Conservation (phyloP, 768 basidiomycete species). For the Mycena indigotica region DNA sequence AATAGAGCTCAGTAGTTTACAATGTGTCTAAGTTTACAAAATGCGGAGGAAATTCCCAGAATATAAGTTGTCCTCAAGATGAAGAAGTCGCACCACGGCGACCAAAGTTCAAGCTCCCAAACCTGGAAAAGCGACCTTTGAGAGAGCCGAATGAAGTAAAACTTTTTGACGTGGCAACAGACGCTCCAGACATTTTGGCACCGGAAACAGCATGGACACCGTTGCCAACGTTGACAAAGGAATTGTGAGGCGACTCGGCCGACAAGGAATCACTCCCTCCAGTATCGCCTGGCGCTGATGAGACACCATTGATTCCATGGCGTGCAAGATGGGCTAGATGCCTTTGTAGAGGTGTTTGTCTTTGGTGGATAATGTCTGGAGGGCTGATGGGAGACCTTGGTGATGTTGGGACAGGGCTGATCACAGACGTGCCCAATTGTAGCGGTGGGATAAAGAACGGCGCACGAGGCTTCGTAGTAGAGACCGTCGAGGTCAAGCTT, state of each 20-base stretch:
- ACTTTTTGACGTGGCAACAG: constrained; percentile 63
- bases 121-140: constrained; percentile 73
- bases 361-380: constrained; percentile 33
- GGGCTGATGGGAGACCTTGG: constrained; percentile 39
- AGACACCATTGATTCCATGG: constrained; percentile 81
- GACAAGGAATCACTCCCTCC: constrained; percentile 61
- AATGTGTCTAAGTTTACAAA: neutral
- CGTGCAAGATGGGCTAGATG: constrained; percentile 80
- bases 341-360: constrained; percentile 76
- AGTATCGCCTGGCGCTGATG: constrained; percentile 72
- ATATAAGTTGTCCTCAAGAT: neutral
- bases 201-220: constrained; percentile 41
- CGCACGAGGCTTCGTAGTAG: constrained; percentile 39
- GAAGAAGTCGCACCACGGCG: constrained; percentile 42
- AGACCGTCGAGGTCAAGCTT: constrained; percentile 46
- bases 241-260: constrained; percentile 70
- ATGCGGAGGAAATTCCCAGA: constrained; percentile 7
- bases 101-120: constrained; percentile 74
- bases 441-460: constrained; percentile 54
- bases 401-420: constrained; percentile 49
- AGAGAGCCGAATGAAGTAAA: constrained; percentile 61
- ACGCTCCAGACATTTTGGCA: constrained; percentile 54
- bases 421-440: constrained; percentile 47
- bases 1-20: constrained; percentile 8
- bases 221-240: constrained; percentile 73